Conservation (phyloP, 2,329 filamentous ascomycete genomes). For the Microascus cirrosus region DNA sequence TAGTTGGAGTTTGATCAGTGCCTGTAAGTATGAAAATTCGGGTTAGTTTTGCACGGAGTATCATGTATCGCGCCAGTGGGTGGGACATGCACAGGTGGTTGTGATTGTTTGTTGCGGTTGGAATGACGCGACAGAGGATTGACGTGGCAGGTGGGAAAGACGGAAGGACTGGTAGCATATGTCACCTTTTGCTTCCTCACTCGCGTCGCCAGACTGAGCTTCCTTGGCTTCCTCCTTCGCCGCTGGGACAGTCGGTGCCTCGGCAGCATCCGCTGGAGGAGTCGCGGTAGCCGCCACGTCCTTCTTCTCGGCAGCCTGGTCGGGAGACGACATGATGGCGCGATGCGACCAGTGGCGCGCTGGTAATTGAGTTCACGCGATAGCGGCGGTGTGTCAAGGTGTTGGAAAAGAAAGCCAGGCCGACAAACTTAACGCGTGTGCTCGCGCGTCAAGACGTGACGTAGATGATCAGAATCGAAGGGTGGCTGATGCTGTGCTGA, state of each 20-base stretch:
- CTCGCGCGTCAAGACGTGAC: not conserved
- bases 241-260: conserved; percentile 12
- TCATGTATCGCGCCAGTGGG: not conserved
- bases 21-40: not conserved
- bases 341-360: conserved; percentile 1
- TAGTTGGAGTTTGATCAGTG: not conserved
- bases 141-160: not conserved
- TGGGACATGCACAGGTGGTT: conserved; percentile 1
- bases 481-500: not conserved
- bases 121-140: not conserved
- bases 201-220: not conserved
- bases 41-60: not conserved
- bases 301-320: conserved; percentile 8
- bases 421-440: not conserved
- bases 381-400: not conserved
- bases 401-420: not conserved
- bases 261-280: conserved; percentile 13
- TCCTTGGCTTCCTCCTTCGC: conserved; percentile 9
- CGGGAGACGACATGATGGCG: conserved; percentile 7
- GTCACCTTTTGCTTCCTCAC: not conserved
- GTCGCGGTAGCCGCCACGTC: conserved; percentile 6
- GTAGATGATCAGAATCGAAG: not conserved
- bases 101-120: conserved; percentile 7
- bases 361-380: not conserved
- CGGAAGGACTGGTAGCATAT: not conserved